phyloP scores from a whole-genome alignment of 148 eudicot genomes.

The Rhododendron simsii region DNA sequence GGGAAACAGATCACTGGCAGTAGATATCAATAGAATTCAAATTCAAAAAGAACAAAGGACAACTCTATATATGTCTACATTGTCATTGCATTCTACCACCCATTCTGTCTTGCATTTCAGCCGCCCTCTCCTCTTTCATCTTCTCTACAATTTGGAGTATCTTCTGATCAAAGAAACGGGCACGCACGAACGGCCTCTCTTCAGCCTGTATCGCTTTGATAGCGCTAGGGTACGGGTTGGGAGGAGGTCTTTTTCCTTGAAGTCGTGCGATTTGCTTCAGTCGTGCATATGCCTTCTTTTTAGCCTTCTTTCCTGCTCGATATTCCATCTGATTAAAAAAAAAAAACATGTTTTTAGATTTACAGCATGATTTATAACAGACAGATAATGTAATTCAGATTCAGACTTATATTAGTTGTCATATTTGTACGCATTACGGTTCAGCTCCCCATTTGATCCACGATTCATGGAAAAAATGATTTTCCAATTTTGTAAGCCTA shows the following conservation, averaged over 20 bases:
- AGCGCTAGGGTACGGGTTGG: slow-evolving; percentile 87
- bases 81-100: slow-evolving; percentile 8
- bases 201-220: slow-evolving; percentile 86
- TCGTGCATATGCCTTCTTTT: slow-evolving; percentile 62
- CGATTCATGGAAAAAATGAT: not conserved
- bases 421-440: not conserved
- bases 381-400: not conserved
- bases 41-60: slow-evolving; percentile 1
- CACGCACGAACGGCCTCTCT: slow-evolving; percentile 64
- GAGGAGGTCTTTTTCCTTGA: slow-evolving; percentile 66
- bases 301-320: slow-evolving; percentile 51
- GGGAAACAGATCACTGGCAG: not conserved
- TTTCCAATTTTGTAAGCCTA: not conserved
- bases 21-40: not conserved
- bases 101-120: slow-evolving; percentile 45
- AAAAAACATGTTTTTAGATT: not conserved
- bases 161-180: slow-evolving; percentile 59
- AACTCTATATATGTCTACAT: not conserved
- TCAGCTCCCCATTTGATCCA: not conserved
- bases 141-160: slow-evolving; percentile 38
- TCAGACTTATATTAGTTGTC: not conserved
- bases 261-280: slow-evolving; percentile 64
- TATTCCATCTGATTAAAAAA: slow-evolving; percentile 65
- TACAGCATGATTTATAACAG: not conserved
- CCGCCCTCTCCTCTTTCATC: slow-evolving; percentile 48